Conservation (phyloP, 1,284 basidiomycete species). For the Golubevia sp. region DNA sequence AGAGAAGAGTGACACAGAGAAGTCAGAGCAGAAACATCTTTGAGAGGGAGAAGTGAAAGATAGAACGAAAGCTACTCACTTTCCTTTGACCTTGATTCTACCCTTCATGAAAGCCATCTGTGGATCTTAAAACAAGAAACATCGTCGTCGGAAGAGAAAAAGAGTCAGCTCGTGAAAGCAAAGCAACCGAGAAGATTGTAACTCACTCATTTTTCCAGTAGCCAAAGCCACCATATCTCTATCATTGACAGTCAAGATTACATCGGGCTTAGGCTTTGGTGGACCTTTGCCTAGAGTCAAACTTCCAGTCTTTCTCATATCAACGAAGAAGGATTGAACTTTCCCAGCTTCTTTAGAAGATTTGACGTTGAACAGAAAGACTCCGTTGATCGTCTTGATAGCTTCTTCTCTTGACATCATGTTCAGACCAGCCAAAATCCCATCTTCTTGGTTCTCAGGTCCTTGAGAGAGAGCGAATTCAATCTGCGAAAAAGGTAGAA, state of each 20-base stretch:
- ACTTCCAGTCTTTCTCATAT: conserved; percentile 33
- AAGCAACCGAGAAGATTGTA: too few species aligned
- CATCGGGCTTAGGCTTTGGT: conserved; percentile 37
- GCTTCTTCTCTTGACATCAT: conserved; percentile 39
- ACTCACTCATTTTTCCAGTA: conserved; percentile 18
- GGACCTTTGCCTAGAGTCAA: conserved; percentile 27
- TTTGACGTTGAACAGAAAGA: conserved; percentile 36
- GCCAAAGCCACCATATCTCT: conserved; percentile 43
- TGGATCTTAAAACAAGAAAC: conserved; percentile 17
- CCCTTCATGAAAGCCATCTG: conserved; percentile 45
- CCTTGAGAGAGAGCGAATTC: conserved; percentile 37
- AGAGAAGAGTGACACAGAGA: neutral
- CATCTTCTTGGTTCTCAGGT: conserved; percentile 13
- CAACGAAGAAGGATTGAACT: conserved; percentile 30
- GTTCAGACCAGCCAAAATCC: conserved; percentile 30
- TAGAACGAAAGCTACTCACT: conserved; percentile 2
- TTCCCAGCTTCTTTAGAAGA: conserved; percentile 18
- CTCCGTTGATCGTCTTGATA: conserved; percentile 38
- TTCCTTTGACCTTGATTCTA: conserved; percentile 18
- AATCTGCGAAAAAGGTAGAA: conserved; percentile 8
- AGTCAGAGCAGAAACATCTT: neutral
- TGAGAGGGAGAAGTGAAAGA: neutral
- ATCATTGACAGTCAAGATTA: conserved; percentile 30
- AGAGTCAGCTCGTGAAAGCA: too few species aligned
- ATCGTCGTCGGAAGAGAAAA: neutral